Base-by-base conservation (phyloP, 805 yeast species). In the Wickerhamomyces ciferrii region DNA sequence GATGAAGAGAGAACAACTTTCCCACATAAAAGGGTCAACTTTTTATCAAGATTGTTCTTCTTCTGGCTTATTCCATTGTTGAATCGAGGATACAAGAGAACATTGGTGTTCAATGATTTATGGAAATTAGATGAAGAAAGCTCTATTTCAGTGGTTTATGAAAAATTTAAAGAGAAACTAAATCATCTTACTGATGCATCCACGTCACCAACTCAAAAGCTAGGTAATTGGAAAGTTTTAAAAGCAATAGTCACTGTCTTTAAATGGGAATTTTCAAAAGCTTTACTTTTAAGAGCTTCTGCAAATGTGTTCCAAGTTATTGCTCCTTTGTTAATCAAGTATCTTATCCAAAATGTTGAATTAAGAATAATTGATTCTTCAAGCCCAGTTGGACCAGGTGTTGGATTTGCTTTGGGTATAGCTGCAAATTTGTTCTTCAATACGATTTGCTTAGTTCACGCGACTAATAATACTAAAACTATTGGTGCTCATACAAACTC, bases 321-420 rank as follows among this genome's bases (percentile, higher is more conserved):
- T n/a, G n/a, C n/a, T n/a, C n/a, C n/a, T n/a, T n/a, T n/a, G n/a
- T n/a, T n/a, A n/a, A n/a, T n/a, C n/a, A n/a, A n/a, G n/a, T n/a
- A n/a, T n/a, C n/a, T n/a, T n/a, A n/a, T n/a, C n/a, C n/a, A n/a
- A n/a, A n/a, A n/a, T n/a, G n/a, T n/a, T n/a, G n/a, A n/a, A n/a
- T n/a, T n/a, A n/a, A n/a, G n/a, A n/a, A n/a, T n/a, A n/a, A n/a
- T n/a, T n/a, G n/a, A n/a, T n/a, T n/a, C n/a, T n/a, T n/a, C n/a
- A n/a, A n/a, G n/a, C n/a, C n/a, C n/a, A n/a, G n/a, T n/a, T n/a
- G n/a, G n/a, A n/a, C n/a, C n/a, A 32, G 96, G 96, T 51, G 70
- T 85, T 17, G 96, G 92, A 7, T 84, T 79, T 55, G 84, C 91
- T 3, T 62, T 88, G 44, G 95, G 90, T 17, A 68, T 85, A 3